Base-by-base conservation (phyloP, 2,329 filamentous ascomycete species). In the Kalaharituber pfeilii region DNA sequence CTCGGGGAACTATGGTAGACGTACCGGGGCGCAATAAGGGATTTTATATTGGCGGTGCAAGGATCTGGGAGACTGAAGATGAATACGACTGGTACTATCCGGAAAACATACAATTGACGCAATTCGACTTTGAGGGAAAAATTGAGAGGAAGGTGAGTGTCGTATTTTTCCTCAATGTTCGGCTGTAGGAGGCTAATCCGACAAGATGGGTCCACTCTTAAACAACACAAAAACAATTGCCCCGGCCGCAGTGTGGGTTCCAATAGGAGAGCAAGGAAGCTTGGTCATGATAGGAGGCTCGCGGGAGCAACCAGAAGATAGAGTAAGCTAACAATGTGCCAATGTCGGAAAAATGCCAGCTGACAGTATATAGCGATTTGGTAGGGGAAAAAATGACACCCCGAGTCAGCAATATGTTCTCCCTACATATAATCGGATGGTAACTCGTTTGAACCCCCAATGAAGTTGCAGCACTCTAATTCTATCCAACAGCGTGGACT, bases 231-330 rank as follows among this genome's bases (percentile, higher is more conserved):
- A 52, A 26, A 52, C 49, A 7, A 52, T 47, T 9, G 52, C 52
- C 7, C 36, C 28, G 49, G 39, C 39, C 5, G 52, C 44, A 3
- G 42, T 29, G 8, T 57, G 49, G 39, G 49, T 57, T 11, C 27
- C 49, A 22, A 28, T 51, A 9, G 49, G 55, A 1, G 27, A 56
- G 20, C 49, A 39, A 18, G 52, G 55, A 3, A 49, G 49, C 28
- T 49, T 49, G 26, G 30, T 56, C 26, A 54, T 49, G 49, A 42
- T 56, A n/a, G 52, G 52, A 18, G 52, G 55, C 28, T 54, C 33
- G 7, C 20, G 36, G 20, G 55, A 54, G 39, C 42, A 36, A n/a
- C 9, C 9, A 36, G 20, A 22, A 27, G 51, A 56, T 24, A 54
- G 55, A 29, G 52, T 52, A 20, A 18, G 50, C 22, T 20, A 24